Evolutionary conservation across 495 filamentous ascomycete genomes (phyloP).

Genomic region (Aspergillus coremiiformis): DNA sequence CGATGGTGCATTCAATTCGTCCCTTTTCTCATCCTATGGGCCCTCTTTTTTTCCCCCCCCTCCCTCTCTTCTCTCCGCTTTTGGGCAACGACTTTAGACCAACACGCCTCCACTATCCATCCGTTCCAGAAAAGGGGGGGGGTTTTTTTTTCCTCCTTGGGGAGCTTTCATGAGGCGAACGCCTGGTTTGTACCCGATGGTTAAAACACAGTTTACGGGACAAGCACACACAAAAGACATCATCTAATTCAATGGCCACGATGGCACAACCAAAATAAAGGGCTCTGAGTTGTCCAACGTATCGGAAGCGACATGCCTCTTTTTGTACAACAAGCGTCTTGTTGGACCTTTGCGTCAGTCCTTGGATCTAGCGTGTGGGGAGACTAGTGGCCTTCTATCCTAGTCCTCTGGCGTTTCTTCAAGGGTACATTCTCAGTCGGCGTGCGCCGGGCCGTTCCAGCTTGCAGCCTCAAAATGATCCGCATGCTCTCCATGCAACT

Average conservation of each 20-base stretch:
- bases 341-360: conserved; percentile 11
- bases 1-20: conserved; percentile 18
- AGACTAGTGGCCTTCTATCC: conserved; percentile 19
- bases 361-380: conserved; percentile 15
- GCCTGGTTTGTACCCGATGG: conserved; percentile 21
- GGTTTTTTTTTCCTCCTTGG: conserved; percentile 2
- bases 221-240: neutral
- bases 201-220: conserved; percentile 1
- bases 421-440: conserved; percentile 34
- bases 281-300: conserved; percentile 32
- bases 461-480: conserved; percentile 48
- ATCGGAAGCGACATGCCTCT: conserved; percentile 3
- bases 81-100: conserved; percentile 21
- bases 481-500: conserved; percentile 36
- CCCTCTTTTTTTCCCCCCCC: too few relatives aligned
- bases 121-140: conserved; percentile 15
- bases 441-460: conserved; percentile 47
- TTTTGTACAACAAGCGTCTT: conserved; percentile 13
- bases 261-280: conserved; percentile 7
- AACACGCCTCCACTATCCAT: conserved; percentile 10
- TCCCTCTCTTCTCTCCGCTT: conserved; percentile 26
- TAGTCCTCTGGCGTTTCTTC: conserved; percentile 34
- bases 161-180: conserved; percentile 19
- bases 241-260: neutral
- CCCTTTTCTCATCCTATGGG: conserved; percentile 11